These are phyloP conservation scores for Physcomitrellopsis africana DNA, from an alignment of 225 moss, liverwort and hornwort genomes.

Conservation along the genomic window DNA sequence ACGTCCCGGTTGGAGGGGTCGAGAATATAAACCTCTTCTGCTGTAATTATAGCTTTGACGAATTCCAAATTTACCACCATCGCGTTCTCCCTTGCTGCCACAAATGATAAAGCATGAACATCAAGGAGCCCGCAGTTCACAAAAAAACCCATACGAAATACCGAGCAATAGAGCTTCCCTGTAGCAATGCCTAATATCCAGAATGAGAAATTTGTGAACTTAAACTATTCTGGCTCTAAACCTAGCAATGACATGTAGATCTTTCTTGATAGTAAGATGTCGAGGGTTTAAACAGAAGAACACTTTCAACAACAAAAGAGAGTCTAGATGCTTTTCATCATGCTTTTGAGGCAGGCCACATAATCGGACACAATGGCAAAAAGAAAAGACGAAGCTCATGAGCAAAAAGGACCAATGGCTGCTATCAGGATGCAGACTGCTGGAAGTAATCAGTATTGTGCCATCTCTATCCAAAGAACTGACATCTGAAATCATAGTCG, in stretches of 20 bases:
- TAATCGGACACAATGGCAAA: slow-evolving; percentile 1
- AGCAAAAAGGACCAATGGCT: slow-evolving; percentile 12
- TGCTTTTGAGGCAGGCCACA: slow-evolving; percentile 1
- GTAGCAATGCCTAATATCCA: background rate
- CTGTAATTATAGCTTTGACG: slow-evolving; percentile 89
- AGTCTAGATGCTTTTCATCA: slow-evolving; percentile 8
- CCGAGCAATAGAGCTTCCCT: slow-evolving; percentile 25
- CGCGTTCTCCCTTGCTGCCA: slow-evolving; percentile 87
- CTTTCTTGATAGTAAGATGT: no score
- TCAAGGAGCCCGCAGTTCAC: background rate
- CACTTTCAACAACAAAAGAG: slow-evolving; percentile 15
- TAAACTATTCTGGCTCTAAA: no score
- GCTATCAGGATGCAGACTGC: slow-evolving; percentile 15
- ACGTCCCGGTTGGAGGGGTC: slow-evolving; percentile 64
- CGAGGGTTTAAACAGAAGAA: no score
- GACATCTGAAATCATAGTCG: slow-evolving; percentile 18
- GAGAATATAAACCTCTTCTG: slow-evolving; percentile 87
- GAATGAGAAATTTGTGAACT: no score
- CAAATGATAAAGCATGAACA: slow-evolving; percentile 26
- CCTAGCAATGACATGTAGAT: no score
- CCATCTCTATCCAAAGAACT: background rate
- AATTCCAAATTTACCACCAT: slow-evolving; percentile 99
- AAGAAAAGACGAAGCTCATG: slow-evolving; percentile 13
- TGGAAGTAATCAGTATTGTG: slow-evolving; percentile 3
- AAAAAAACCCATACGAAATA: background rate